Evolutionary conservation across 2,329 filamentous ascomycete genomes (phyloP).

Genomic region (Didymella pomorum): DNA sequence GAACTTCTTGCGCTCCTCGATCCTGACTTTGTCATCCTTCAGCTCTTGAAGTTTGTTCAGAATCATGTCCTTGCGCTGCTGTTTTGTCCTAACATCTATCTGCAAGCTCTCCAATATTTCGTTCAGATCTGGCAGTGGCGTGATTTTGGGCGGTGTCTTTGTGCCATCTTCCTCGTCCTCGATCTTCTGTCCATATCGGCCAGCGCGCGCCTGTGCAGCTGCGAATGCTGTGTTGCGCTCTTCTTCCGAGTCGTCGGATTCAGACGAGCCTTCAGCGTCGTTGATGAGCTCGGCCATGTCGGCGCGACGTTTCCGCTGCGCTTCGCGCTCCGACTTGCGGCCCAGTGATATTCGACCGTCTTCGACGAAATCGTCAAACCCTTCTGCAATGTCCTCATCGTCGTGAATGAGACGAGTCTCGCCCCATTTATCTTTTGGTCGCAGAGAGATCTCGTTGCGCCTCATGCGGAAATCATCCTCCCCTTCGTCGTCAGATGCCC

Average conservation of each 20-base stretch:
- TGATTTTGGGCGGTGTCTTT: constrained; percentile 75
- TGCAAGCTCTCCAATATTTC: constrained; percentile 72
- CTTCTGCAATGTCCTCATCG: constrained; percentile 92
- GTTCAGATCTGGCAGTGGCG: constrained; percentile 76
- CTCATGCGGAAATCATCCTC: constrained; percentile 51
- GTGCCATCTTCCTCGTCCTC: constrained; percentile 54
- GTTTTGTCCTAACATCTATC: constrained; percentile 68
- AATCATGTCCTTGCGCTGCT: constrained; percentile 65
- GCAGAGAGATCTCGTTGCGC: constrained; percentile 57
- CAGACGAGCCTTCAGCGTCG: constrained; percentile 78
- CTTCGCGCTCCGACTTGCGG: constrained; percentile 78
- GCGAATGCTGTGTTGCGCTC: constrained; percentile 82
- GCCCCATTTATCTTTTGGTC: constrained; percentile 67
- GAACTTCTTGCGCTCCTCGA: constrained; percentile 75
- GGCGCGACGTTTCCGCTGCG: constrained; percentile 68
- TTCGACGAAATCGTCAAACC: constrained; percentile 90
- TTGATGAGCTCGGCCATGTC: constrained; percentile 87
- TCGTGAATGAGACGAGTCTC: constrained; percentile 80
- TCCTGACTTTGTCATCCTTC: constrained; percentile 71
- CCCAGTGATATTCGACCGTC: constrained; percentile 83
- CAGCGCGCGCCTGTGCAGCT: constrained; percentile 82
- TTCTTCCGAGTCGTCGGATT: constrained; percentile 69
- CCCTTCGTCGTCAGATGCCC: constrained; percentile 51
- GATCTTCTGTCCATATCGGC: constrained; percentile 73
- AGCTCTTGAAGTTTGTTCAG: constrained; percentile 71